Base-by-base conservation (phyloP, 2,329 filamentous ascomycete species). In the Pseudofabraea citricarpa region DNA sequence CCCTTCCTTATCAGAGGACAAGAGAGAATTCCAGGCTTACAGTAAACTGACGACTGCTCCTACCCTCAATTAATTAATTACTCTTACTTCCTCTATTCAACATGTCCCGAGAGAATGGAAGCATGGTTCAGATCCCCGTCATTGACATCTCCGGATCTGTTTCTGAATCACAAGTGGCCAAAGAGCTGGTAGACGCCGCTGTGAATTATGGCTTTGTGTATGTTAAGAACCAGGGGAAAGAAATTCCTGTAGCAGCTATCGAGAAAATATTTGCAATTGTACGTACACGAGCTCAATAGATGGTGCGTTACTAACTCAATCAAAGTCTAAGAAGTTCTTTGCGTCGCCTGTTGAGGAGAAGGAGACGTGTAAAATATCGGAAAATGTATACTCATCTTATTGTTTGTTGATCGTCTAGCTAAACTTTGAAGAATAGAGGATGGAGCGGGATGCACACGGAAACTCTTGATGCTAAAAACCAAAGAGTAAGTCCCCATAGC, bases 361-460 rank as follows among this genome's bases (percentile, higher is more conserved):
- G 64, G 69, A 81, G 47, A 68, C 71, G 57, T 95, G 83, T 59
- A 77, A 77, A 9, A 95, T 96, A 50, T 74, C 81, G 55, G 80
- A 81, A 21, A 75, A 75, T 63, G 72, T 73, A 53, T 44, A 62
- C 58, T 26, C n/a, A n/a, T n/a, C n/a, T n/a, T n/a, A n/a, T n/a
- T n/a, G n/a, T n/a, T n/a, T n/a, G n/a, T n/a, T n/a, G n/a, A n/a
- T n/a, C n/a, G n/a, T n/a, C n/a, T n/a, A n/a, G n/a, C n/a, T n/a
- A n/a, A n/a, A n/a, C n/a, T n/a, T 12, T 3, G 33, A 74, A 93
- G 70, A 97, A 97, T 60, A 79, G 82, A 32, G 93, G 91, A 46
- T 98, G 90, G 90, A 79, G 86, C 2, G 81, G 81, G 13, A 90
- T 95, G 85, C 85, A 91, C 57, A 80, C 81, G 10, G 91, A 98